phyloP scores from a whole-genome alignment of 1,139 yeast genomes.

The Magnusiomyces ingens region DNA sequence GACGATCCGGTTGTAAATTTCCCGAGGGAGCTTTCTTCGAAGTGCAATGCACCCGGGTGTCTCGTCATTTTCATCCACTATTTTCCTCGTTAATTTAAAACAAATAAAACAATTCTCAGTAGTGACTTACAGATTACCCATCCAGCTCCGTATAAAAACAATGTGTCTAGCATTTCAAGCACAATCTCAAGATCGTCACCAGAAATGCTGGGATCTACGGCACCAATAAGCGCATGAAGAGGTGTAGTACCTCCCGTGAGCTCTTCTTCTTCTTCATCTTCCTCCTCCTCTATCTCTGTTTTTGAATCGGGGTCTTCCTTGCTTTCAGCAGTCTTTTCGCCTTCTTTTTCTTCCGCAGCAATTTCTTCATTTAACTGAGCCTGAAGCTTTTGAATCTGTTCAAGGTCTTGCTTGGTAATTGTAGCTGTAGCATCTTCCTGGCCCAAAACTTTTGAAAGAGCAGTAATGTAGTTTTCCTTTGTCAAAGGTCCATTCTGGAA shows the following conservation, averaged over 20 bases:
- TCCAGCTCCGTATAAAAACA: slow-evolving; percentile 85
- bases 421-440: slow-evolving; percentile 77
- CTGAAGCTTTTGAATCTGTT: slow-evolving; percentile 1
- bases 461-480: slow-evolving; percentile 37
- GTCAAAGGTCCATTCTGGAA: slow-evolving; percentile 53
- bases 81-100: slow-evolving; percentile 25
- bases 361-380: slow-evolving; percentile 6
- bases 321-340: slow-evolving; percentile 31
- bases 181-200: slow-evolving; percentile 45
- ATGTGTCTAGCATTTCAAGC: slow-evolving; percentile 48
- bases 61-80: slow-evolving; percentile 42
- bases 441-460: slow-evolving; percentile 43
- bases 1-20: slow-evolving; percentile 49
- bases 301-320: slow-evolving; percentile 25
- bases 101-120: background rate
- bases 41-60: slow-evolving; percentile 35
- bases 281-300: slow-evolving; percentile 28
- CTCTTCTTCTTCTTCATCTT: slow-evolving; percentile 37
- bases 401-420: slow-evolving; percentile 47
- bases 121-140: slow-evolving; percentile 46
- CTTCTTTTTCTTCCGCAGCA: slow-evolving; percentile 10
- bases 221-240: slow-evolving; percentile 50
- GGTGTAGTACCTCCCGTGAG: slow-evolving; percentile 62
- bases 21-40: slow-evolving; percentile 28
- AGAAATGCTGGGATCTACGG: slow-evolving; percentile 26